Base-by-base conservation (phyloP, 2,329 filamentous ascomycete species). In the Pseudogymnoascus pannorum region DNA sequence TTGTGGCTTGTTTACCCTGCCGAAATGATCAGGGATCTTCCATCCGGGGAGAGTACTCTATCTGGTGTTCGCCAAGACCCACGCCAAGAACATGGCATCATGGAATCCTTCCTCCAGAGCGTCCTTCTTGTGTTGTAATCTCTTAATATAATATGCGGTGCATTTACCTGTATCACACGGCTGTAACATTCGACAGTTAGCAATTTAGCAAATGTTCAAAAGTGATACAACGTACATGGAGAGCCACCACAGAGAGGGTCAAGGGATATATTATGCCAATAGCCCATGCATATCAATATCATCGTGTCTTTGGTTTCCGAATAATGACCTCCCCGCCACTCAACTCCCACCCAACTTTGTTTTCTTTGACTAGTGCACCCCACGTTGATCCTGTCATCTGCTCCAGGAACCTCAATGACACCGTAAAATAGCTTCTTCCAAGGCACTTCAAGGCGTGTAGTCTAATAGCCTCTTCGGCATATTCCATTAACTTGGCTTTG, bases 311-410 rank as follows among this genome's bases (percentile, higher is more conserved):
- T 5, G 78, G 76, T 70, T 81, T 84, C 66, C 89, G 83, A 71
- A 97, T 93, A n/a, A 92, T 78, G 31, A 97, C 87, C 69, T 77
- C 88, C 44, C 82, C 79, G 4, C 83, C 87, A 40, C 90, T 86
- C 68, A 90, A 77, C 70, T 92, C 84, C 94, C 94, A 99, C 0
- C 92, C 92, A 1, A 97, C 88, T 2, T 86, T 86, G 70, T 90
- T 85, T 66, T 83, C 78, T 33, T 82, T 79, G 62, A 76, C 81
- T 69, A 97, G 75, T 58, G 85, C 83, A 9, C 84, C 79, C 92
- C 93, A 99, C n/a, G 75, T 78, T 67, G 82, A 78, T 57, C 85
- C 85, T 4, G 88, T 81, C 62, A 84, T 81, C 70, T 79, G 81
- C 75, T 94, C 89, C 58, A 96, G 75, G 72, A 87, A 91, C 3